phyloP scores from a whole-genome alignment of 352 stramenopile species.

The Blastocystis sp. region DNA sequence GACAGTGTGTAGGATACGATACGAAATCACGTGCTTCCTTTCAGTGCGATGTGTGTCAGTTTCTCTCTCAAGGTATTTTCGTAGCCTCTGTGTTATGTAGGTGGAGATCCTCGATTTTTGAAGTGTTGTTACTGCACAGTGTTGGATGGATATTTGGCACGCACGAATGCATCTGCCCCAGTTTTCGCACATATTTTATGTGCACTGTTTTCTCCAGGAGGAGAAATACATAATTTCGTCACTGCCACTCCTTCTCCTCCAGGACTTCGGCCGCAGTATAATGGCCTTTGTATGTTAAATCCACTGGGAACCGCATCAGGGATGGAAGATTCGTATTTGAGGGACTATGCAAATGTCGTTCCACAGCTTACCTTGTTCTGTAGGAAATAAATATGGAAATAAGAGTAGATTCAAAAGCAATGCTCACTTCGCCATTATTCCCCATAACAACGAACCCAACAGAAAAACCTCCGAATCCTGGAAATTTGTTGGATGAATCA shows the following conservation, averaged over 20 bases:
- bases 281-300: neutral
- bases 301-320: neutral
- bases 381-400: neutral
- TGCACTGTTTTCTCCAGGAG: neutral
- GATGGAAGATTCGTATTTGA: neutral
- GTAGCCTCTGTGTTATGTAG: neutral
- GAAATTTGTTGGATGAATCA: no score
- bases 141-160: conserved; percentile 10
- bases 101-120: neutral
- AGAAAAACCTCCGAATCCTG: no score
- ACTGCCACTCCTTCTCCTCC: neutral
- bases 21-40: neutral
- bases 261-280: neutral
- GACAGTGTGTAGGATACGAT: neutral
- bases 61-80: neutral
- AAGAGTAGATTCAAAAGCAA: neutral
- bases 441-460: neutral
- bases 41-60: neutral
- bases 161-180: neutral
- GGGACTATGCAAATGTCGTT: neutral
- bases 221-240: neutral
- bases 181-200: conserved; percentile 13
- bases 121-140: conserved; percentile 18
- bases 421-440: neutral
- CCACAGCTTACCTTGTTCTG: neutral